Percentiles rank a stretch among this genome's conserved stretches.
Evolutionary conservation across 345 rosid species (phyloP).

Genomic region (Barbarea vulgaris): DNA sequence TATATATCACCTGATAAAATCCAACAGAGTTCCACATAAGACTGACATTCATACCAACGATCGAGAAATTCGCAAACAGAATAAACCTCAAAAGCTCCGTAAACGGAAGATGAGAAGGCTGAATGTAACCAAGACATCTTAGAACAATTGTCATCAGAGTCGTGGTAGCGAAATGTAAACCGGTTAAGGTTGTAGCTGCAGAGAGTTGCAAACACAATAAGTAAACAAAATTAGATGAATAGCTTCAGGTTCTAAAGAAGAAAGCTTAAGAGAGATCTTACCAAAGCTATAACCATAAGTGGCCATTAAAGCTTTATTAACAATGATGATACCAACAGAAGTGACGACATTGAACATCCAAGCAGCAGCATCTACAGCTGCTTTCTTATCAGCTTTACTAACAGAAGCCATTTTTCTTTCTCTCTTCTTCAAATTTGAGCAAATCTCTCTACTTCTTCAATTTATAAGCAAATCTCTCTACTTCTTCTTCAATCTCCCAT

Average conservation of each 20-base stretch:
- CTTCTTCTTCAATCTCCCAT: conserved; percentile 42
- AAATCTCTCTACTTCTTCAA: conserved; percentile 38
- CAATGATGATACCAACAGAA: conserved; percentile 93
- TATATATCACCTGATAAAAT: conserved; percentile 76
- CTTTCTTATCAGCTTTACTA: conserved; percentile 78
- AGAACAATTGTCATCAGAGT: conserved; percentile 76
- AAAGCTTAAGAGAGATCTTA: conserved; percentile 24
- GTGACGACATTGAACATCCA: conserved; percentile 99
- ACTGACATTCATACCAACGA: conserved; percentile 99
- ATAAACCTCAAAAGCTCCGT: conserved; percentile 80
- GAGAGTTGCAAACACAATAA: conserved; percentile 43
- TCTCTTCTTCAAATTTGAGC: conserved; percentile 18
- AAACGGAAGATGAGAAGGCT: conserved; percentile 86
- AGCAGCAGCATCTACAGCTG: conserved; percentile 87
- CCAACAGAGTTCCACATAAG: conserved; percentile 99
- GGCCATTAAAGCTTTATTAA: conserved; percentile 97
- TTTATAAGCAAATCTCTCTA: too few relatives aligned
- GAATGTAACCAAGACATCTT: conserved; percentile 91
- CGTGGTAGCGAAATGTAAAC: conserved; percentile 88
- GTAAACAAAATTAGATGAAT: conserved; percentile 47
- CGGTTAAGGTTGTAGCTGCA: conserved; percentile 97
- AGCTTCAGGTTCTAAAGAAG: background rate
- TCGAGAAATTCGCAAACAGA: conserved; percentile 85
- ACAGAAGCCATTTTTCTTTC: conserved; percentile 54
- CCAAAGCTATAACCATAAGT: conserved; percentile 97